A percentile compares a stretch with the other conserved stretches of the same genome.
Evolutionary conservation across 257 asterid genomes (phyloP).

Genomic region (Fraxinus americana): DNA sequence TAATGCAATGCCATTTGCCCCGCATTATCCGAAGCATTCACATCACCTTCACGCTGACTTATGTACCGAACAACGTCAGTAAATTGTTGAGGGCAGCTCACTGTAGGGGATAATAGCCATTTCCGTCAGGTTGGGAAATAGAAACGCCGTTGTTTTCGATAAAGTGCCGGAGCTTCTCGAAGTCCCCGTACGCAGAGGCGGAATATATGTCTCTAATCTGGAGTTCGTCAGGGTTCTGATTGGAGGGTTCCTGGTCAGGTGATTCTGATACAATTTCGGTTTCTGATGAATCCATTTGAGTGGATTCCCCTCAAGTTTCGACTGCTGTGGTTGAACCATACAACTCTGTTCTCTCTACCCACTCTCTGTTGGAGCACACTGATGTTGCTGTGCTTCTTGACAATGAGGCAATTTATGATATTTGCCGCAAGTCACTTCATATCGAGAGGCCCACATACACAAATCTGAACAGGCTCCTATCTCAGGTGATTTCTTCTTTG

Average conservation of each 20-base stretch:
- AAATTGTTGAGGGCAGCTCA: conserved; percentile 95
- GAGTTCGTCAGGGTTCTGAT: conserved; percentile 55
- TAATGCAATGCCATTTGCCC: conserved; percentile 95
- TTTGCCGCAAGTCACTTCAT: too few relatives aligned
- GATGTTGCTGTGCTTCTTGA: too few relatives aligned
- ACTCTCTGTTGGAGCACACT: too few relatives aligned
- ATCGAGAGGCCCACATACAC: too few relatives aligned
- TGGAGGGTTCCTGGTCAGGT: conserved; percentile 38
- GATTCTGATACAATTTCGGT: too few relatives aligned
- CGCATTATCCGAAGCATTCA: conserved; percentile 64
- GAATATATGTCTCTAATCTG: conserved; percentile 70
- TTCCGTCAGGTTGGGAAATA: conserved; percentile 67
- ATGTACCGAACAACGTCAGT: conserved; percentile 67
- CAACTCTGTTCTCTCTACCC: too few relatives aligned
- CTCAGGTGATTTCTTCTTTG: too few relatives aligned
- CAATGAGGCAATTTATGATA: too few relatives aligned
- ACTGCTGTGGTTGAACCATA: too few relatives aligned
- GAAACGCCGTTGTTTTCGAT: conserved; percentile 74
- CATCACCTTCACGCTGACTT: conserved; percentile 76
- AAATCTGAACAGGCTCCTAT: too few relatives aligned
- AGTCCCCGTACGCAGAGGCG: conserved; percentile 85
- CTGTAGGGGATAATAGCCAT: conserved; percentile 83
- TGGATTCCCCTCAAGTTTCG: too few relatives aligned
- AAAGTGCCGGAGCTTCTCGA: conserved; percentile 68
- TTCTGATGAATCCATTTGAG: too few relatives aligned